A percentile compares a stretch with the other conserved stretches of the same genome.
These are phyloP conservation scores for Pestalotiopsis sp. DNA, from an alignment of 2,329 filamentous ascomycete genomes.

Conservation along the genomic window DNA sequence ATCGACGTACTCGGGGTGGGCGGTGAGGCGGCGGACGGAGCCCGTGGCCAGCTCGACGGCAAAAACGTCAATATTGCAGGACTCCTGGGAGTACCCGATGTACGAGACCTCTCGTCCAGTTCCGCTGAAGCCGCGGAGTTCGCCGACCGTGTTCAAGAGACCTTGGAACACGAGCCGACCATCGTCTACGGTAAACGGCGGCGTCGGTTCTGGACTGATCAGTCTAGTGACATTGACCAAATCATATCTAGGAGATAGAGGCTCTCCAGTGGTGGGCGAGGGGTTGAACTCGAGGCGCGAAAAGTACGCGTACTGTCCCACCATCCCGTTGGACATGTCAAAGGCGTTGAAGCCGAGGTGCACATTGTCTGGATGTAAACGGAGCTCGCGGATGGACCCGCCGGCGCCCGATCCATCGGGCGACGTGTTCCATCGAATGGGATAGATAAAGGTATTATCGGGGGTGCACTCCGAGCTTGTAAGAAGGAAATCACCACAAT, in stretches of 20 bases:
- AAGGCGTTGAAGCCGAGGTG: conserved; percentile 47
- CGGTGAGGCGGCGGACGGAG: conserved; percentile 41
- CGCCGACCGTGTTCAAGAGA: conserved; percentile 39
- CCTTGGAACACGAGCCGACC: conserved; percentile 29
- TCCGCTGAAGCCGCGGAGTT: conserved; percentile 47
- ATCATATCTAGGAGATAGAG: conserved; percentile 38
- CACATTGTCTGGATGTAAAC: conserved; percentile 46
- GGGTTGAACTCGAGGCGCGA: conserved; percentile 42
- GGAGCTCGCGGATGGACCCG: conserved; percentile 41
- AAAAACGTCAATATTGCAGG: conserved; percentile 47
- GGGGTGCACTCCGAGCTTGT: conserved; percentile 38
- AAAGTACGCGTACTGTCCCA: conserved; percentile 25
- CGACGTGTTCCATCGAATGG: conserved; percentile 38
- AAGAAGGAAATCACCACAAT: conserved; percentile 37
- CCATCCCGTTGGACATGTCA: conserved; percentile 19
- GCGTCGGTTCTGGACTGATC: conserved; percentile 21
- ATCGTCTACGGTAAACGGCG: conserved; percentile 21
- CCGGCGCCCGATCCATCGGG: conserved; percentile 25
- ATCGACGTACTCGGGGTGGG: conserved; percentile 46
- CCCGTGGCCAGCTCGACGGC: conserved; percentile 43
- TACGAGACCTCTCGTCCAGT: conserved; percentile 44
- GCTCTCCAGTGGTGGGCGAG: conserved; percentile 29
- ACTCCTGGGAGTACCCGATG: conserved; percentile 41
- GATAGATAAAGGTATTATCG: conserved; percentile 39
- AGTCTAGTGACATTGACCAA: conserved; percentile 40